phyloP scores from a whole-genome alignment of 495 filamentous ascomycete species.

The Jackrogersella multiformis region DNA sequence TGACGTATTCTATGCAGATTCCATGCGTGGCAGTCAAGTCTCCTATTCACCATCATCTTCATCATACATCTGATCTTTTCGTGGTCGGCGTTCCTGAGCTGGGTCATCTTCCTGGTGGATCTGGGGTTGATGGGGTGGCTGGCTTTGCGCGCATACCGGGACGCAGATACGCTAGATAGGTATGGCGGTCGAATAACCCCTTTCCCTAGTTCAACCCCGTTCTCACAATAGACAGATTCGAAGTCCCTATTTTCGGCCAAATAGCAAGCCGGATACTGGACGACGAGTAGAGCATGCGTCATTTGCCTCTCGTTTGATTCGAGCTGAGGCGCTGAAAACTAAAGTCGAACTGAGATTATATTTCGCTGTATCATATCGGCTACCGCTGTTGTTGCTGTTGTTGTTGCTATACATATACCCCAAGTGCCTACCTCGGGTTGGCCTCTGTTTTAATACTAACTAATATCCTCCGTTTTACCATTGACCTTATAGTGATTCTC shows the following conservation, averaged over 20 bases:
- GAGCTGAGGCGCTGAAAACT: background rate
- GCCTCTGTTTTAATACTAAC: constrained; percentile 25
- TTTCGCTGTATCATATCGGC: constrained; percentile 28
- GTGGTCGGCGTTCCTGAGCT: constrained; percentile 84
- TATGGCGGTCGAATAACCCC: constrained; percentile 44
- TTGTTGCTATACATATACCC: constrained; percentile 34
- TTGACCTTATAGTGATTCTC: no score
- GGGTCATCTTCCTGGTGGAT: constrained; percentile 81
- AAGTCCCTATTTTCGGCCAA: constrained; percentile 86
- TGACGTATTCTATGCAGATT: constrained; percentile 65
- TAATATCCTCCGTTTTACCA: constrained; percentile 10
- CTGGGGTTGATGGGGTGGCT: constrained; percentile 79
- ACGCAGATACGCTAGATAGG: constrained; percentile 91
- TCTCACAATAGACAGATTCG: constrained; percentile 60
- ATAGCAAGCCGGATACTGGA: constrained; percentile 92
- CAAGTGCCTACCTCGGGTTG: constrained; percentile 4
- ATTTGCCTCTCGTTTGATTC: background rate
- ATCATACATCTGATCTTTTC: constrained; percentile 85
- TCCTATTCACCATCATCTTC: constrained; percentile 87
- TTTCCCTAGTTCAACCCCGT: background rate
- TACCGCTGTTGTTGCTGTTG: constrained; percentile 3
- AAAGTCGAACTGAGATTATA: background rate
- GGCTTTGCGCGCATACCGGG: constrained; percentile 79
- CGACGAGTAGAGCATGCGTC: constrained; percentile 69
- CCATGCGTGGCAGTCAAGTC: constrained; percentile 93